Evolutionary conservation across 2,329 filamentous ascomycete genomes (phyloP).

Genomic region (Penicillium sp.): DNA sequence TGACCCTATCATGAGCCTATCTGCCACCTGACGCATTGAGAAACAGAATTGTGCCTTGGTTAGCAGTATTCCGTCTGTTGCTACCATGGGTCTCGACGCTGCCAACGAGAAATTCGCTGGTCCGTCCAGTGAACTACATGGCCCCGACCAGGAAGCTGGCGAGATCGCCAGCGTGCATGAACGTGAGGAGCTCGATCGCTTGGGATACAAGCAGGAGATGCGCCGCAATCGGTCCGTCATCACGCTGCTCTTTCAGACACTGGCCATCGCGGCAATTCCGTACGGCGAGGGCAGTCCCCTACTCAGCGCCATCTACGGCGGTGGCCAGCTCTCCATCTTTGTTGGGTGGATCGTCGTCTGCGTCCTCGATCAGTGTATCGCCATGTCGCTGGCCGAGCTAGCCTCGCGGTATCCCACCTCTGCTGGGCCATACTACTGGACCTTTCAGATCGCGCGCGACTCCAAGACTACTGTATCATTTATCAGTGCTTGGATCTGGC

Average conservation of each 20-base stretch:
- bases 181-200: conserved; percentile 35
- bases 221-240: conserved; percentile 58
- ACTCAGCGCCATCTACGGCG: conserved; percentile 44
- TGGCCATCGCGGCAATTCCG: conserved; percentile 61
- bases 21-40: no score
- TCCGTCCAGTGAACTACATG: not conserved
- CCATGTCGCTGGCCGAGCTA: conserved; percentile 52
- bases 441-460: conserved; percentile 48
- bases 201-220: conserved; percentile 60
- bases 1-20: no score
- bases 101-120: conserved; percentile 7
- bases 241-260: conserved; percentile 59
- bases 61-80: no score
- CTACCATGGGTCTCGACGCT: conserved; percentile 5
- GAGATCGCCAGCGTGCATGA: conserved; percentile 25
- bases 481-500: conserved; percentile 51
- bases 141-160: conserved; percentile 16
- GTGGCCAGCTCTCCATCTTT: conserved; percentile 56
- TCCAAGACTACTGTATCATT: conserved; percentile 51
- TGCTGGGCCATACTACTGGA: conserved; percentile 55
- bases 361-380: conserved; percentile 53
- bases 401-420: conserved; percentile 54
- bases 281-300: conserved; percentile 49
- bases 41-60: no score
- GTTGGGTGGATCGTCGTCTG: conserved; percentile 57